Evolutionary conservation across 768 basidiomycete genomes (phyloP).

Genomic region (Kwoniella shandongensis): DNA sequence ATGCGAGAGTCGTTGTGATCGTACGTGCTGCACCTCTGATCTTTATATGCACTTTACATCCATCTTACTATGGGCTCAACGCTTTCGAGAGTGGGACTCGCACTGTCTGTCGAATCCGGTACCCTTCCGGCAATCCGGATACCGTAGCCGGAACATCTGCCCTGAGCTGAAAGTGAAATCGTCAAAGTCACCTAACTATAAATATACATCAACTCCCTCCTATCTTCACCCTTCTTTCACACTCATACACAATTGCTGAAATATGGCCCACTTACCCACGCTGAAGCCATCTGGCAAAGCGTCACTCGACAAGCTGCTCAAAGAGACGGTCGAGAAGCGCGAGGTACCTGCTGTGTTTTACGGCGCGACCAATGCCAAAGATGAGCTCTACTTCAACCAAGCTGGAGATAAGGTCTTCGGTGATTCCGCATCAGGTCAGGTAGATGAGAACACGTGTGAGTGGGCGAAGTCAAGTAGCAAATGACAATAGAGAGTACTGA

Average conservation of each 20-base stretch:
- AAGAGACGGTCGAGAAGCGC: constrained; percentile 21
- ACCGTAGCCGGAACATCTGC: too few species aligned
- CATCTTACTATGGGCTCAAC: too few species aligned
- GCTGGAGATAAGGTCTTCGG: constrained; percentile 31
- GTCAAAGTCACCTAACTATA: too few species aligned
- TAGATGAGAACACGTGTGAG: constrained; percentile 31
- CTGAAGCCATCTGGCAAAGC: neutral
- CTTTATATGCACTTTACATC: too few species aligned
- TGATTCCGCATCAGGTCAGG: constrained; percentile 15
- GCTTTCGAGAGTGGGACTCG: too few species aligned
- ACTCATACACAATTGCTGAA: neutral
- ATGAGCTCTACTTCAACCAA: constrained; percentile 37
- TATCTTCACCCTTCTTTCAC: neutral
- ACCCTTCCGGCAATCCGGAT: too few species aligned
- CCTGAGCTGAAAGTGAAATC: too few species aligned
- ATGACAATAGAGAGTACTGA: neutral
- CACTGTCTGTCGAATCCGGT: too few species aligned
- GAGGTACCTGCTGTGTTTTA: constrained; percentile 31
- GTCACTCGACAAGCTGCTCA: constrained; percentile 22
- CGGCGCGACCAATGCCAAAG: constrained; percentile 37
- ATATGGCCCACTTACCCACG: constrained; percentile 5
- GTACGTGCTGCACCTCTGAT: too few species aligned
- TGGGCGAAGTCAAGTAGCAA: neutral
- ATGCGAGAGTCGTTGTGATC: too few species aligned
- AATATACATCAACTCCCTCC: too few species aligned